These are phyloP conservation scores for Thraustochytrium sp. DNA, from an alignment of 352 stramenopile species.

Conservation along the genomic window DNA sequence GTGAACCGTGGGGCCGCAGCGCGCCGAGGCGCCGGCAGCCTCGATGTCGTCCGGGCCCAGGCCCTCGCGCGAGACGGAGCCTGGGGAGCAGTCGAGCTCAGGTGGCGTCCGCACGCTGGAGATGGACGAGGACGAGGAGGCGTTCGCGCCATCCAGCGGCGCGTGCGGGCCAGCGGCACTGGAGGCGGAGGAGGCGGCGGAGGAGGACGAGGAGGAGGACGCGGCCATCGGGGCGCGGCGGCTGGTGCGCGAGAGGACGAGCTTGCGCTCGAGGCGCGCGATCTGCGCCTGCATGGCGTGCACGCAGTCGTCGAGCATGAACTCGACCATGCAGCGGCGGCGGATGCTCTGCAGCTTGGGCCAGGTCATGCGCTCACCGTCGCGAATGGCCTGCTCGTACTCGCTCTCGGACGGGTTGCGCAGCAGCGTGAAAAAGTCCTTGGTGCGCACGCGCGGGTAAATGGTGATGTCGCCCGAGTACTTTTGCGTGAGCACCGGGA, in stretches of 20 bases:
- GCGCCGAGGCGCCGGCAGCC: not conserved
- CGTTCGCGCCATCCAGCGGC: too few species aligned
- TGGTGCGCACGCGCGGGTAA: slow-evolving; percentile 80
- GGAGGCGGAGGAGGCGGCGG: too few species aligned
- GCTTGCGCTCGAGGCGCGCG: not conserved
- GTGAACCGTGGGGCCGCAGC: not conserved
- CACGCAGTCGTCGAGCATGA: slow-evolving; percentile 85
- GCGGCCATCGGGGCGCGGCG: not conserved
- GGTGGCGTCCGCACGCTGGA: not conserved
- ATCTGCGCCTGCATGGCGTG: slow-evolving; percentile 40
- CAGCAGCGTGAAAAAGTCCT: slow-evolving; percentile 68
- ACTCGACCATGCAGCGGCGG: slow-evolving; percentile 90
- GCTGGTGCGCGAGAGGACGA: not conserved
- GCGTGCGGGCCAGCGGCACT: not conserved
- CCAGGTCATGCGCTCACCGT: slow-evolving; percentile 83
- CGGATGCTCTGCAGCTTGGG: slow-evolving; percentile 88
- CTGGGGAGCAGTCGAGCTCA: not conserved
- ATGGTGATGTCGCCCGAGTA: slow-evolving; percentile 98
- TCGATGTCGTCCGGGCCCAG: not conserved
- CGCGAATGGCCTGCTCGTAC: slow-evolving; percentile 59
- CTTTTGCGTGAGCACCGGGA: slow-evolving; percentile 69
- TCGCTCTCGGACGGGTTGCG: slow-evolving; percentile 67
- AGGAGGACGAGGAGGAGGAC: not conserved
- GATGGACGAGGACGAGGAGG: not conserved
- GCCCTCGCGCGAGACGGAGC: not conserved